Conservation (phyloP, 148 eudicot species). For the Chenopodium formosanum region DNA sequence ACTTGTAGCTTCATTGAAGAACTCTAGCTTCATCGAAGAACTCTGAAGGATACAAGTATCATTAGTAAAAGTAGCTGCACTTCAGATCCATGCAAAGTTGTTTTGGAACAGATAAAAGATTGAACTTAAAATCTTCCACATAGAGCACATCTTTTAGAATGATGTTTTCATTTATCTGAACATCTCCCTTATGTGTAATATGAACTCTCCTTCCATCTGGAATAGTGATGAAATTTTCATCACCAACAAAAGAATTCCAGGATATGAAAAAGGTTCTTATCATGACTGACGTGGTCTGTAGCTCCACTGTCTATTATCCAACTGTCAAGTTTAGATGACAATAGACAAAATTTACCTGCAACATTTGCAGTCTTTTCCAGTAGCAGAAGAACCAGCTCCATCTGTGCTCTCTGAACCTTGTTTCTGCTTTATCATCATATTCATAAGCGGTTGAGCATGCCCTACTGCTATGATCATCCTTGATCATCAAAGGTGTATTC, state of each 20-base stretch:
- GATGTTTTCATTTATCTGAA: background rate
- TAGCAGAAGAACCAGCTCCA: no score
- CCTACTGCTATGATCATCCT: background rate
- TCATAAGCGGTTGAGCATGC: background rate
- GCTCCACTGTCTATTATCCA: background rate
- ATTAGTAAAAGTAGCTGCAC: background rate
- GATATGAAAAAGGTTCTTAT: background rate
- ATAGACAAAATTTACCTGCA: background rate
- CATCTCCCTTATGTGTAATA: background rate
- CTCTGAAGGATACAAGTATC: background rate
- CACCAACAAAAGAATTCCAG: background rate
- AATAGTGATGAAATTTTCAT: background rate
- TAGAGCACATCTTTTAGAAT: background rate
- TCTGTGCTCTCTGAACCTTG: background rate
- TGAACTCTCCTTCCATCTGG: background rate
- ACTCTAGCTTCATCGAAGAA: no score
- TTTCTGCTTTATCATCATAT: background rate
- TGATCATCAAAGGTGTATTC: no score
- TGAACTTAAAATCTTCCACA: background rate
- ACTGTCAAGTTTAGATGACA: background rate
- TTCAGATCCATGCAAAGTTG: background rate
- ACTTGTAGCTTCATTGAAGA: no score
- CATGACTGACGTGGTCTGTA: background rate
- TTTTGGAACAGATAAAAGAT: background rate
- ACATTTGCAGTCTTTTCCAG: background rate